Evolutionary conservation across 805 yeast species (phyloP).

Genomic region (Blastobotrys chiropterorum): DNA sequence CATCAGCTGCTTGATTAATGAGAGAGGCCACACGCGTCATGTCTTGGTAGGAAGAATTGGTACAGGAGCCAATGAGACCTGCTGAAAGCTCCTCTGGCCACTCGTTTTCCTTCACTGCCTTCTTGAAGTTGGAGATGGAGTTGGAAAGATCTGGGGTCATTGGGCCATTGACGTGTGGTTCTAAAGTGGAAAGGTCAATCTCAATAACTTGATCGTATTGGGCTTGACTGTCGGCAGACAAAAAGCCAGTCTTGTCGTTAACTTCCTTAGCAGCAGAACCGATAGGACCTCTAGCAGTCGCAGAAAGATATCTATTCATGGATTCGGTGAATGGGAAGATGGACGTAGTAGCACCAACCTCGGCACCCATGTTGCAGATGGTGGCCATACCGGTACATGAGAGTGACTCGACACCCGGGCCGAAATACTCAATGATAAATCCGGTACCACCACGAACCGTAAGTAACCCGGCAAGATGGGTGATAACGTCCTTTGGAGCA

Average conservation of each 20-base stretch:
- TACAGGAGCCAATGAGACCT: constrained; percentile 96
- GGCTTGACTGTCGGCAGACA: constrained; percentile 81
- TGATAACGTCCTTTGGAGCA: constrained; percentile 94
- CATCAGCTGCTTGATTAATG: constrained; percentile 77
- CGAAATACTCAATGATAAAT: constrained; percentile 90
- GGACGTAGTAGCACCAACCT: constrained; percentile 98
- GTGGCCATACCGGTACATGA: constrained; percentile 99
- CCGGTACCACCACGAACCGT: constrained; percentile 99
- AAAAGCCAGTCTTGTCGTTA: constrained; percentile 48
- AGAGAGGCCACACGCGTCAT: constrained; percentile 94
- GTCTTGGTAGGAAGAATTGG: constrained; percentile 97
- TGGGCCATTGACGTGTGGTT: constrained; percentile 96
- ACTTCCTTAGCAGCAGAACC: constrained; percentile 72
- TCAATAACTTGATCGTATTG: constrained; percentile 91
- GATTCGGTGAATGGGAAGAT: constrained; percentile 90
- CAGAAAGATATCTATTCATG: constrained; percentile 68
- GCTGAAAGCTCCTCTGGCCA: constrained; percentile 89
- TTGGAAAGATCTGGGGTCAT: constrained; percentile 98
- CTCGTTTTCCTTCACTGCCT: constrained; percentile 58
- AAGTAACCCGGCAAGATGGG: constrained; percentile 82
- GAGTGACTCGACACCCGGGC: constrained; percentile 83
- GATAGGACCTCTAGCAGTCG: constrained; percentile 78
- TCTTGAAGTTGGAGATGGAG: constrained; percentile 76
- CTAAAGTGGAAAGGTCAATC: constrained; percentile 77
- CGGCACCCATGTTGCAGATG: constrained; percentile 99